Base-by-base conservation (phyloP, 108 stramenopile species). In the Skeletonema menzelii region DNA sequence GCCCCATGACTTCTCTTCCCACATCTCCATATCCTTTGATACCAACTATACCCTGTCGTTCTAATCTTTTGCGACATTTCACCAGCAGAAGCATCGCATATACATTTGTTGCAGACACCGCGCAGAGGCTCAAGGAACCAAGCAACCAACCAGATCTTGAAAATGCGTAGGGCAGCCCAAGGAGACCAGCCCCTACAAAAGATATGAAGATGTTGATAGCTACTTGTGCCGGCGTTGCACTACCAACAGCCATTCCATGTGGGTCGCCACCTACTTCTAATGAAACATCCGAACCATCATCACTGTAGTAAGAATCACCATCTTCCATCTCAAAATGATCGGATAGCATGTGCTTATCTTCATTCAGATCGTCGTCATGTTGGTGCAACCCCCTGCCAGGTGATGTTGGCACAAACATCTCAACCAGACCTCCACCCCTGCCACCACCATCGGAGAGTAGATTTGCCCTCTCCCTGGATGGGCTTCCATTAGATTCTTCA, bases 171-270 rank as follows among this genome's bases (percentile, higher is more conserved):
- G 92, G 92, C 28, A 89, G 40, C 5, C 89, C 92, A 12, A 93
- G 63, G 20, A 93, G 67, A 17, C 92, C 92, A 31, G 92, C 89
- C 1, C 92, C 92, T 0, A 93, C 89, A 75, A 93, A 93, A n/a
- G 80, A 82, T 32, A 93, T 90, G 40, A 93, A 67, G 47, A 93
- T 93, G 49, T 89, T 92, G 40, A 89, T 61, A 17, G 79, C 77
- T 17, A 89, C 82, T 78, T 89, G 88, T 12, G 72, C 46, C 11
- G 75, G 75, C 7, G 84, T 66, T 11, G 84, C 77, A 13, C 67
- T 80, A 0, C 84, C 77, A 42, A 35, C 42, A 19, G 73, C 73
- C 65, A 67, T 46, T n/a, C 75, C 80, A 47, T 73, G 71, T 8
- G 62, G 65, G 22, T 72, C 58, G 2, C 66, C 27, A 7, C 62